These are phyloP conservation scores for Amanita polypyramis DNA, from an alignment of 768 basidiomycete species.

Conservation along the genomic window DNA sequence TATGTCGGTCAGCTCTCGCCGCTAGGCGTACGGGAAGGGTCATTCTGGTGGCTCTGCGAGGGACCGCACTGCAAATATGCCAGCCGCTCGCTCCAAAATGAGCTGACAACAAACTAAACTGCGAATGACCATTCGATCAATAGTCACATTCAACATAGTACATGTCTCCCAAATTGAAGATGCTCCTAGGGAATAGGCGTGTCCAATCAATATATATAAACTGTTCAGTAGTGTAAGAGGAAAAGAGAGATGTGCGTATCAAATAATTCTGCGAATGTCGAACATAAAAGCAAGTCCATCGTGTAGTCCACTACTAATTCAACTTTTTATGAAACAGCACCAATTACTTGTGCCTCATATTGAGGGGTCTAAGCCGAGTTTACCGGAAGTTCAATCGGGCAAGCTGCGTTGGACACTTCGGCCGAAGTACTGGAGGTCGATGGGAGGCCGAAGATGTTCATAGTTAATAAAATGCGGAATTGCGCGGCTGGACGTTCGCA, in stretches of 20 bases:
- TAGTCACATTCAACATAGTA: slow-evolving; percentile 1
- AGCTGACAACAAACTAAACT: neutral
- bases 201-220: neutral
- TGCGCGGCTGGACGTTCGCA: slow-evolving; percentile 33
- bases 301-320: neutral
- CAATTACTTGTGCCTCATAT: neutral
- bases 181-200: neutral
- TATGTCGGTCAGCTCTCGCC: neutral
- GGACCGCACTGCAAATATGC: neutral
- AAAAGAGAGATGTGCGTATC: slow-evolving; percentile 2
- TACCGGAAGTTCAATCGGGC: slow-evolving; percentile 57
- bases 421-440: slow-evolving; percentile 42
- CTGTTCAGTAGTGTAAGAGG: neutral
- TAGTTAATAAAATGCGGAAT: slow-evolving; percentile 53
- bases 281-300: neutral
- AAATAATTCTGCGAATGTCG: neutral
- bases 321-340: neutral
- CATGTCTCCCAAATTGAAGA: neutral
- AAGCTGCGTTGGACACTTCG: slow-evolving; percentile 47
- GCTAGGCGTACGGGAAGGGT: neutral
- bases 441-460: slow-evolving; percentile 63
- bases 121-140: neutral
- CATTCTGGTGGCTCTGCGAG: neutral
- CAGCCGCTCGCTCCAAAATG: slow-evolving; percentile 1
- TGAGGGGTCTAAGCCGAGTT: slow-evolving; percentile 30